Base-by-base conservation (phyloP, 805 yeast genomes). In the Isabelozyma gotoi region DNA sequence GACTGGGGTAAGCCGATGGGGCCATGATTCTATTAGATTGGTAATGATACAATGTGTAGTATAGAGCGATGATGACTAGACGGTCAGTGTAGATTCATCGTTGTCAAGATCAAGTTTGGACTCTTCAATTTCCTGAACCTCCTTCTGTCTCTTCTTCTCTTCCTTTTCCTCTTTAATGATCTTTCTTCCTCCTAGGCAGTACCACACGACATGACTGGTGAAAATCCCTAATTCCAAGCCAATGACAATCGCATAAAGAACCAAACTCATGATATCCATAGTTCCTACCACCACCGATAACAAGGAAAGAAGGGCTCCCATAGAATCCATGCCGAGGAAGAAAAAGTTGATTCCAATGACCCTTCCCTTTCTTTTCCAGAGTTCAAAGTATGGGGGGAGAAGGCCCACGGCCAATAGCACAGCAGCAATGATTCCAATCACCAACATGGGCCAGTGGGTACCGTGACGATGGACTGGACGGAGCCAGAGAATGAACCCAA, bases 271-370 rank as follows among this genome's bases (percentile, higher is more conserved):
- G n/a, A 80, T 62, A 60, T 91, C 97, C 58, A 86, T 56, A 31
- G 73, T 71, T 1, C 73, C 94, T 32, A 84, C 73, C 1, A 68
- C 61, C 14, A 71, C 74, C 52, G 82, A 73, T 33, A 78, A 73
- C 65, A 87, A 76, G 10, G 95, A 86, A 51, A 88, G 81, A 34
- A 71, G 65, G 0, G 97, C 97, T 7, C 98, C 98, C 19, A 78
- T 49, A 3, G 87, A 78, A 60, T 92, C 97, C 67, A 91, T 66
- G 4, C 74, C 55, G 45, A 92, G 70, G 50, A 92, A 92, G 2
- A 85, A 51, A 56, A 92, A 90, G 59, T 90, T 90, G 56, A 92
- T 85, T 0, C 98, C 98, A 3, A 90, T 81, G 2, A 92, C 97
- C 29, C 85, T 68, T 1, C 97, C 97, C 40, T 79, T 63, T 49